These are phyloP conservation scores for Trametes pubescens DNA, from an alignment of 1,284 basidiomycete species.

Conservation along the genomic window DNA sequence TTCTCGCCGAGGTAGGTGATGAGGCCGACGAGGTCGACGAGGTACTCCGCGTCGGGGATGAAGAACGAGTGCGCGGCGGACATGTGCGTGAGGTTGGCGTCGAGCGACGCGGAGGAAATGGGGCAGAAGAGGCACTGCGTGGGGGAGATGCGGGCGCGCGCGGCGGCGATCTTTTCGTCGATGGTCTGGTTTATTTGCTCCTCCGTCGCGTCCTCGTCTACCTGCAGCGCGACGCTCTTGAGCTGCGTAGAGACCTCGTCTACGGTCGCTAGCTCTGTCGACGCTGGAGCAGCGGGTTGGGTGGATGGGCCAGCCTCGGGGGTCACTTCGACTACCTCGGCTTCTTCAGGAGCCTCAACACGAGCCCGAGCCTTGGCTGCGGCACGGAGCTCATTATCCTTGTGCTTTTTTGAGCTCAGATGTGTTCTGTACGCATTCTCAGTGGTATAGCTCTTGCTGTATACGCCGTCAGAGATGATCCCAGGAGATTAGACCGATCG, in stretches of 20 bases:
- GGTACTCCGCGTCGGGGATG: constrained; percentile 93
- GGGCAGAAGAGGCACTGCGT: constrained; percentile 91
- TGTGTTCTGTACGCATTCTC: constrained; percentile 93
- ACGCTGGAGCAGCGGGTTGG: neutral
- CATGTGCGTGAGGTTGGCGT: constrained; percentile 90
- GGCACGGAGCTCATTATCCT: constrained; percentile 76
- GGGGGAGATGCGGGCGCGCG: constrained; percentile 69
- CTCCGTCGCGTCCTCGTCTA: constrained; percentile 56
- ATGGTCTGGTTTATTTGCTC: constrained; percentile 66
- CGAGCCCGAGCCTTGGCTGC: constrained; percentile 36
- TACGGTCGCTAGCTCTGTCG: constrained; percentile 7
- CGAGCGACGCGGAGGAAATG: constrained; percentile 58
- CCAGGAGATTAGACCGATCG: constrained; percentile 9
- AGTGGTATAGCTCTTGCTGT: constrained; percentile 89
- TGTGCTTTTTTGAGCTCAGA: constrained; percentile 90
- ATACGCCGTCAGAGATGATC: constrained; percentile 6
- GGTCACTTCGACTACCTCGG: constrained; percentile 15
- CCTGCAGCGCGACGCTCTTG: constrained; percentile 39
- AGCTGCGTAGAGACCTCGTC: constrained; percentile 24
- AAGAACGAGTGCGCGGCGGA: constrained; percentile 91
- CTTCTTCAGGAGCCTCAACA: constrained; percentile 24
- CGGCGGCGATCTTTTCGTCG: constrained; percentile 81
- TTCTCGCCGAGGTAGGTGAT: constrained; percentile 93
- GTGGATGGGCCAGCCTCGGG: constrained; percentile 23
- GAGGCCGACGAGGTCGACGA: constrained; percentile 86